phyloP scores from a whole-genome alignment of 306 rosid species.

The Ormosia emarginata region DNA sequence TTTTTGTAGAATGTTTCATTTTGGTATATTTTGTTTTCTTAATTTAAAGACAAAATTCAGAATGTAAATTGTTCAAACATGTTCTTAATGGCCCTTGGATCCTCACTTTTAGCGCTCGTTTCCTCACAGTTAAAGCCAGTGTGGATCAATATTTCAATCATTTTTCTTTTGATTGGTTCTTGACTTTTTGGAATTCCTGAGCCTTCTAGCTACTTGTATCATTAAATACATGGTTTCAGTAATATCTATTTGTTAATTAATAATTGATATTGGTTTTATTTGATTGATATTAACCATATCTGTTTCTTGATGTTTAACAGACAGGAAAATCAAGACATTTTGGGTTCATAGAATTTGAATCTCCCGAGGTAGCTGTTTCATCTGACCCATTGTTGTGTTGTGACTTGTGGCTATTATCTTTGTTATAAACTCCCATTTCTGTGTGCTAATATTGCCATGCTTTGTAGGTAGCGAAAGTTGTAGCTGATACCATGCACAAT shows the following conservation, averaged over 20 bases:
- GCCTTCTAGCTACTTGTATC: not conserved
- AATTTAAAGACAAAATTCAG: not conserved
- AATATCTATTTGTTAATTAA: not conserved
- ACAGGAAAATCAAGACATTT: conserved; percentile 79
- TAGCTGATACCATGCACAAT: conserved; percentile 89
- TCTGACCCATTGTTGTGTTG: not conserved
- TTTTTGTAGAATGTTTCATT: not conserved
- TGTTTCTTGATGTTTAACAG: conserved; percentile 30
- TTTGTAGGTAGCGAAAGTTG: conserved; percentile 82
- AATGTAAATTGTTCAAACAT: not conserved
- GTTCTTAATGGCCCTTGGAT: not conserved
- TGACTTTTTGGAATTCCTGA: not conserved
- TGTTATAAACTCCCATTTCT: not conserved
- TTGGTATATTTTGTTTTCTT: not conserved
- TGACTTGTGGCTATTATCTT: not conserved
- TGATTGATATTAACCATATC: not conserved
- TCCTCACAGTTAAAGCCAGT: not conserved
- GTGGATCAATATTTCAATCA: not conserved
- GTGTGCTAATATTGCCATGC: conserved; percentile 2
- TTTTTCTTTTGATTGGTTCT: not conserved
- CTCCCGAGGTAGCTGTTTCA: conserved; percentile 62
- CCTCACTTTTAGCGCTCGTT: not conserved
- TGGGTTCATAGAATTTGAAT: conserved; percentile 80
- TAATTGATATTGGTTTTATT: not conserved
- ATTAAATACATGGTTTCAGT: not conserved